phyloP scores from a whole-genome alignment of 2,329 filamentous ascomycete genomes.

The Aspergillus vadensis region DNA sequence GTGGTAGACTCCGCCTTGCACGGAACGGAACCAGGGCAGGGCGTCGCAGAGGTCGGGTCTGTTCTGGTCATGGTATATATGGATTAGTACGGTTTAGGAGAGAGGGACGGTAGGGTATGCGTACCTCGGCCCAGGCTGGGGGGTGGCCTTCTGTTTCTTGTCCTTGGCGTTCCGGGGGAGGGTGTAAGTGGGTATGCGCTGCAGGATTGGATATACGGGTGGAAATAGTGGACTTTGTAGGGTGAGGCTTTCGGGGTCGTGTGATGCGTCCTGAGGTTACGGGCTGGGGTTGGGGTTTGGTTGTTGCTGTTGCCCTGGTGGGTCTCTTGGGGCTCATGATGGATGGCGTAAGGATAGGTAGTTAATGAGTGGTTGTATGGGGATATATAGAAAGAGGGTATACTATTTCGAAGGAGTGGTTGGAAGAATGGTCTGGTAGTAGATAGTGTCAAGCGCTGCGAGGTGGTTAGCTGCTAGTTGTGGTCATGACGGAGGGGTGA shows the following conservation, averaged over 20 bases:
- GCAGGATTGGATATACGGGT: no score
- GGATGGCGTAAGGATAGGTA: background rate
- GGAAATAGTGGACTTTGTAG: no score
- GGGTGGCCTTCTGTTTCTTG: slow-evolving; percentile 39
- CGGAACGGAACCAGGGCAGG: slow-evolving; percentile 62
- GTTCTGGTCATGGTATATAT: background rate
- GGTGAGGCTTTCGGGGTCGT: background rate
- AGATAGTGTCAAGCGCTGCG: no score
- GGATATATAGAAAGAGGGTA: background rate
- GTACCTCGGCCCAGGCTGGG: slow-evolving; percentile 57
- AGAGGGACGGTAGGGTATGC: background rate
- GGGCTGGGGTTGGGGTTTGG: background rate
- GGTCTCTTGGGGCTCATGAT: background rate
- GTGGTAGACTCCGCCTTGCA: slow-evolving; percentile 62
- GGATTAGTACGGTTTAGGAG: background rate
- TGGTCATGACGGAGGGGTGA: background rate
- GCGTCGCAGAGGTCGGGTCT: slow-evolving; percentile 63
- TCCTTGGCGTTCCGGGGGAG: no score
- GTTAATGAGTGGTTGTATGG: no score
- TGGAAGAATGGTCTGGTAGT: no score
- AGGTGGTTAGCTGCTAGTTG: no score
- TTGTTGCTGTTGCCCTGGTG: background rate
- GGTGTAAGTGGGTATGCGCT: no score
- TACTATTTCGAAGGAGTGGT: no score
- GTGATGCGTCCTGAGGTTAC: background rate